Evolutionary conservation across 257 asterid genomes (phyloP), one percentile per base, ranked within the genome.

Genomic region (Solanum boliviense): DNA sequence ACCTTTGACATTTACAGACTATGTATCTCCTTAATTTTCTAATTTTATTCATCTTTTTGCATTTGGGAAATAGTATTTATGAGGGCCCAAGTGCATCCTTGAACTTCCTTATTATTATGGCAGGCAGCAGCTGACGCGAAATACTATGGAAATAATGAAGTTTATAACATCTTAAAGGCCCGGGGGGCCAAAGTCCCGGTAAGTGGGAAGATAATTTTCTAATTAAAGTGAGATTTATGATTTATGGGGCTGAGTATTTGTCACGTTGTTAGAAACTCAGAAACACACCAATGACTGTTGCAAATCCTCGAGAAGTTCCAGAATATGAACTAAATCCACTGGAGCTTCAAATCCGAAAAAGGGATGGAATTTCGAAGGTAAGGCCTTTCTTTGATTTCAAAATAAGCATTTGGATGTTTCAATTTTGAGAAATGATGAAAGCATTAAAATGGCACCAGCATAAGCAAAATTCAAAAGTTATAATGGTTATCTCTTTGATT

Each of bases 81-180:
- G 13, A 29, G 7, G 29, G 8, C 56, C 62, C 70, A 46, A 48
- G n/a, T 29, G 44, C 70, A 48, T 29, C 60, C 34, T 38, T 38
- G 58, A 76, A 38, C 20, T 38, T n/a, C 56, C 32, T 76, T 76
- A 39, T 38, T 84, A 52, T 82, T 85, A 65, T 87, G 89, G 32
- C 92, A 96, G 99, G 99, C 99, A 46, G 99, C 99, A 85, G 98
- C 98, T 91, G 99, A 97, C 92, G 99, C 99, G 16, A 97, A 97
- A 89, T 95, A 97, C 92, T 97, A 97, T 87, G 98, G 99, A 58
- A 96, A 97, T 87, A 20, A 85, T 35, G 98, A 94, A 58, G 94
- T 96, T 87, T 97, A 93, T 89, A 94, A 94, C 90, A 91, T 94
- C 29, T 93, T 97, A 93, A 97, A 95, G 92, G 94, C 99, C 78